Conservation (phyloP, 1,284 basidiomycete genomes). For the Inonotus hispidus region DNA sequence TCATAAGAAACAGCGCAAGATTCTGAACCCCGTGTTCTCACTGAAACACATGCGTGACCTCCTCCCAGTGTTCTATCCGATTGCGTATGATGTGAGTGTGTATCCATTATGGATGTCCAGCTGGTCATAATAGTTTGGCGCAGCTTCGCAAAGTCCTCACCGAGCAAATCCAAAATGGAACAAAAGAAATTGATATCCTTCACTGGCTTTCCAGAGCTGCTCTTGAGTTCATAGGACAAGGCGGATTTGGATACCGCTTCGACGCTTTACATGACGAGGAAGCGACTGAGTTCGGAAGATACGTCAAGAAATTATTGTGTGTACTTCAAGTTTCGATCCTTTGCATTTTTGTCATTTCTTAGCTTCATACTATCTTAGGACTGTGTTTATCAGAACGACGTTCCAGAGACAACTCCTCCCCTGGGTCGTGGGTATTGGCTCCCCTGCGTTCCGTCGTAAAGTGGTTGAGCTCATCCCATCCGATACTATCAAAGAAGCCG, state of each 20-base stretch:
- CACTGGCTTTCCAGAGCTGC: constrained; percentile 36
- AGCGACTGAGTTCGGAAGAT: constrained; percentile 27
- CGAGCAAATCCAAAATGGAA: constrained; percentile 15
- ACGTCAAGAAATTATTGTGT: constrained; percentile 28
- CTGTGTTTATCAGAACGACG: too few species aligned
- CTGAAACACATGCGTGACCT: constrained; percentile 27
- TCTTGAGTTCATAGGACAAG: constrained; percentile 31
- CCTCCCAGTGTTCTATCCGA: constrained; percentile 26
- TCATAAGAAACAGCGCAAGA: constrained; percentile 26
- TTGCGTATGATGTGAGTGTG: constrained; percentile 26
- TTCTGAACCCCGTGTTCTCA: constrained; percentile 30
- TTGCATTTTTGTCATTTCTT: background rate
- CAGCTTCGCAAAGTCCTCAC: constrained; percentile 27
- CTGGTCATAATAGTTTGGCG: constrained; percentile 25
- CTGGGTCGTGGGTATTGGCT: constrained; percentile 19
- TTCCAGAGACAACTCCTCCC: constrained; percentile 12
- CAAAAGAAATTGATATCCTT: constrained; percentile 34
- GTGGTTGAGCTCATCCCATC: constrained; percentile 14
- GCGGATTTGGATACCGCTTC: constrained; percentile 24
- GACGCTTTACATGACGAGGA: constrained; percentile 24
- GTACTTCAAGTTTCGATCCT: background rate
- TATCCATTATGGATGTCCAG: constrained; percentile 6
- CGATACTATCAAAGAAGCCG: constrained; percentile 22
- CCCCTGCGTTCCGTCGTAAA: constrained; percentile 9
- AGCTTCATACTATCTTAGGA: background rate